Evolutionary conservation across 306 rosid genomes (phyloP), one percentile per base, ranked within the genome.

Genomic region (Lithocarpus polystachyus): DNA sequence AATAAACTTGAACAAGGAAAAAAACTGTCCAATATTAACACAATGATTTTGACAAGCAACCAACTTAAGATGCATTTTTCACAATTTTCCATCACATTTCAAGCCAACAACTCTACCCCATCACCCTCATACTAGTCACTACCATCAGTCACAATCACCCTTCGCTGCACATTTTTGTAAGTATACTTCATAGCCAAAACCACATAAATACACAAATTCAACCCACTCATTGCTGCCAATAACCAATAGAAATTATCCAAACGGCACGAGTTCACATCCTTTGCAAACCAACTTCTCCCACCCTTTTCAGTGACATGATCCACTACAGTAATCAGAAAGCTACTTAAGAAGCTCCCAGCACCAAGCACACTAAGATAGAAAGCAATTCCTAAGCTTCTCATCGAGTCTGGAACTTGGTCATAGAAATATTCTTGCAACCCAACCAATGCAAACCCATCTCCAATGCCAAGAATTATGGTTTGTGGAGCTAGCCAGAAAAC

Each of bases 351-450:
- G 54, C 76, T 83, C 61, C 87, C 91, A 7, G 68, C 61, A 28
- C 89, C 91, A 73, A 88, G 53, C 79, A 85, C 87, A 70, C 91
- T 83, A 11, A 88, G 87, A 76, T 43, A 88, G n/a, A 88, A 48
- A 37, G 88, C 85, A 80, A 87, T 74, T 37, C 90, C 90, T 28
- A 85, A 23, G 76, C 90, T 87, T 67, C 90, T 82, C 88, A 85
- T 82, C 1, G 89, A 82, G 54, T 85, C 89, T 24, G 88, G 89
- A 35, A 87, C 88, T 65, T 87, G 80, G 45, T 85, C 90, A 52
- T 87, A 87, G 82, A 87, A 87, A 69, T 71, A 80, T 76, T 87
- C 89, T 68, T 87, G 88, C 78, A 85, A 59, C n/a, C 88, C 90
- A 56, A 82, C 84, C 23, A 88, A 17, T 2, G 81, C 76, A 69